Conservation (phyloP, 2,329 filamentous ascomycete species). For the Pestalotiopsis sp. region DNA sequence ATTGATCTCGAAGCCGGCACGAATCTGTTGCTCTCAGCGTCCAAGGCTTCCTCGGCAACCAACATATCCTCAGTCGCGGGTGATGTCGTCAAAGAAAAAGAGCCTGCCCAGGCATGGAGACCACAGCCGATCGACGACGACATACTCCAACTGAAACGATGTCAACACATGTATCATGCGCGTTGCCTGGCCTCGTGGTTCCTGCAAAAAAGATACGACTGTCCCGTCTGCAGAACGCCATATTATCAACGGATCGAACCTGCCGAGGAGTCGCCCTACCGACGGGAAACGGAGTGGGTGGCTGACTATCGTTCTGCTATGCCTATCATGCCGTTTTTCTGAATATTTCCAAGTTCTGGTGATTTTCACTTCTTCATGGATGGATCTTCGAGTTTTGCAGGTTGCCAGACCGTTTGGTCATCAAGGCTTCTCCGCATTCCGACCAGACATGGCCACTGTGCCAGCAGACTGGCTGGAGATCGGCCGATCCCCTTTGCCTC, state of each 20-base stretch:
- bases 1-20: constrained; percentile 18
- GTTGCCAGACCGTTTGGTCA: not conserved
- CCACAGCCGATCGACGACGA: constrained; percentile 27
- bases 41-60: constrained; percentile 8
- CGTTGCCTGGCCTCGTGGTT: constrained; percentile 41
- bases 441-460: not conserved
- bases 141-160: constrained; percentile 36
- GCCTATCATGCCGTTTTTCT: constrained; percentile 17
- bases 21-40: not conserved
- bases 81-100: not conserved
- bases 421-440: not conserved
- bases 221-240: constrained; percentile 37
- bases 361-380: not conserved
- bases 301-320: constrained; percentile 8
- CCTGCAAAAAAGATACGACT: constrained; percentile 34
- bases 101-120: not conserved
- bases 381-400: not conserved
- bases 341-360: constrained; percentile 10
- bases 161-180: constrained; percentile 39
- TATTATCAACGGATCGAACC: constrained; percentile 29
- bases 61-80: constrained; percentile 9
- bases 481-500: not conserved
- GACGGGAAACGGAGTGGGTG: not conserved
- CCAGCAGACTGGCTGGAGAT: not conserved
- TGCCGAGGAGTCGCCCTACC: not conserved